A percentile compares a stretch with the other conserved stretches of the same genome.
phyloP scores from a whole-genome alignment of 768 basidiomycete species.

The Mycena vulgaris region DNA sequence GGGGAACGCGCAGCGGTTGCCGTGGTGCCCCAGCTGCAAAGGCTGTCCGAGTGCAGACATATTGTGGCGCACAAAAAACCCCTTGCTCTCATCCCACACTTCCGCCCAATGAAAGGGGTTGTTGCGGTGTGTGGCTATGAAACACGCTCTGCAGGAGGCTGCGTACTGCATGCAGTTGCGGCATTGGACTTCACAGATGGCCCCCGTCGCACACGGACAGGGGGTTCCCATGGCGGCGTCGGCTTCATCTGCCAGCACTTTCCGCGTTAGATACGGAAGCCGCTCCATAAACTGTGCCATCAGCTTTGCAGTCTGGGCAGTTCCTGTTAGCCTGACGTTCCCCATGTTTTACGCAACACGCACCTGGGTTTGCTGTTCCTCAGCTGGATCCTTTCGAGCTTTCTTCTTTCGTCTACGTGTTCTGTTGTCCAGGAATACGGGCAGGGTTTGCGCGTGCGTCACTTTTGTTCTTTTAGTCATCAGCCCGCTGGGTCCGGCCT shows the following conservation, averaged over 20 bases:
- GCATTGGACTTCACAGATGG: slow-evolving; percentile 1
- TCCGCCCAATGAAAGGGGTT: slow-evolving; percentile 30
- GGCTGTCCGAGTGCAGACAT: not conserved
- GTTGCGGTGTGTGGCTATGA: not conserved
- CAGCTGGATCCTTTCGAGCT: too few relatives aligned
- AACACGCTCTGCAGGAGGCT: slow-evolving; percentile 3
- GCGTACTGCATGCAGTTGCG: slow-evolving; percentile 2
- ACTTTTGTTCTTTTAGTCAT: too few relatives aligned
- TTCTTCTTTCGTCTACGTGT: too few relatives aligned
- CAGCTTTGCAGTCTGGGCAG: too few relatives aligned
- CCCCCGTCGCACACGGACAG: not conserved
- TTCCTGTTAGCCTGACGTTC: too few relatives aligned
- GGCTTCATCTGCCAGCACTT: not conserved
- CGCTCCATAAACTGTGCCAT: too few relatives aligned
- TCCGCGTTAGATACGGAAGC: too few relatives aligned
- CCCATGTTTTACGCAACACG: too few relatives aligned
- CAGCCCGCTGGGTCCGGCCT: too few relatives aligned
- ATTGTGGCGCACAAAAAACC: slow-evolving; percentile 4
- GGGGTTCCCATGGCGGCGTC: not conserved
- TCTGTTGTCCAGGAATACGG: too few relatives aligned
- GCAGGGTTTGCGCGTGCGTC: too few relatives aligned
- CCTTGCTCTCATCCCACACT: slow-evolving; percentile 2
- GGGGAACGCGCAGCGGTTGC: not conserved
- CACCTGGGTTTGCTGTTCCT: too few relatives aligned
- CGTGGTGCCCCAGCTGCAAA: slow-evolving; percentile 3